Evolutionary conservation across 202 grass and related monocot species (phyloP), one percentile per base, ranked within the genome.

Genomic region (Carex sylvatica): DNA sequence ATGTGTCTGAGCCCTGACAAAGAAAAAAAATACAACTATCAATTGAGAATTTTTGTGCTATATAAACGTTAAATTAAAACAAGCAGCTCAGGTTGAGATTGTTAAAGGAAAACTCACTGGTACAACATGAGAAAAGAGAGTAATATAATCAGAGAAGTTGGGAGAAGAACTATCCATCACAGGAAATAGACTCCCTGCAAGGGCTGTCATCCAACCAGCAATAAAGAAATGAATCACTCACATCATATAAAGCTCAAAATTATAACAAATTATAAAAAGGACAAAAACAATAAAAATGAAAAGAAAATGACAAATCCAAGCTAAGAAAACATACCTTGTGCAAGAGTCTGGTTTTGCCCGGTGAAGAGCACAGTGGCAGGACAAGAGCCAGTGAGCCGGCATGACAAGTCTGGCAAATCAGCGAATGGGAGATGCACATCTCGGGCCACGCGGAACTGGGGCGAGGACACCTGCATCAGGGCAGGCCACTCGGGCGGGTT

Each of bases 1-100:
- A 70, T 5, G 90, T 91, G 80, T 95, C 92, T 1, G 92, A 84
- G 6, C 90, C 95, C 95, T 95, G 86, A 54, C 59, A 83, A 87
- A 58, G 81, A 23, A 53, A 80, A 24, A 8, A 9, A 36, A 44
- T 4, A 67, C 9, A 80, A 61, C 28, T 66, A 56, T 30, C 18
- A 87, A 19, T 40, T 20, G 0, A 84, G 51, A 80, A 54, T 20
- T 14, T 30, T 58, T 3, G 22, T 9, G 38, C 28, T 66, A 74
- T 28, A 9, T 33, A 60, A 19, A 81, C 20, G 53, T 62, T 4
- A 87, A 72, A 62, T 36, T 16, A 86, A 82, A n/a, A n/a, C 18
- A 51, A 81, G n/a, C 14, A 80, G 58, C 30, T 66, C 20, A 85
- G 20, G 6, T 61, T 60, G 18, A 70, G 52, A 52, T 69, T 51